These are phyloP conservation scores for Rhodosporidiobolus odoratus DNA, from an alignment of 768 basidiomycete species.

Conservation along the genomic window DNA sequence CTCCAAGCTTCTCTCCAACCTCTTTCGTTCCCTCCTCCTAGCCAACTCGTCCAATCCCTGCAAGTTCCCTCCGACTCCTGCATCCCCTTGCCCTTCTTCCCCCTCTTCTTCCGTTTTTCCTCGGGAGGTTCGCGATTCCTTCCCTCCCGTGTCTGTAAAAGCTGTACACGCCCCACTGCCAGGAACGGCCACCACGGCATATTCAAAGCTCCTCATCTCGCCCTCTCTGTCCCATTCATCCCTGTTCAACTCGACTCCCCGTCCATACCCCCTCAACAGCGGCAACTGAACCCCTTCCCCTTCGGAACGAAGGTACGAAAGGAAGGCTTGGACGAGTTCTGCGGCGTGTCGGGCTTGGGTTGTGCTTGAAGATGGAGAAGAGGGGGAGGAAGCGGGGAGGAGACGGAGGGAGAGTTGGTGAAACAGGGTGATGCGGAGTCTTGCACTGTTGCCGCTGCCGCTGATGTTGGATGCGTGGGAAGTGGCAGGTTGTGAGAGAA, in stretches of 20 bases:
- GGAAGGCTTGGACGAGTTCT: constrained; percentile 8
- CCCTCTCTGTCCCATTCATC: background rate
- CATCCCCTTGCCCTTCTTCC: constrained; percentile 48
- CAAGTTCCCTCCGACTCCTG: constrained; percentile 46
- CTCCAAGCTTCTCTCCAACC: constrained; percentile 56
- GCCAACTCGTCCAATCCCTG: constrained; percentile 23
- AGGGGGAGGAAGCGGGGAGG: background rate
- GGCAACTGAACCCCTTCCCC: constrained; percentile 5
- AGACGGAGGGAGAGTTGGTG: constrained; percentile 36
- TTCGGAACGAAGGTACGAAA: constrained; percentile 18
- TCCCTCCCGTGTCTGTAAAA: background rate
- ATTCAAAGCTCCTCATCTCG: constrained; percentile 20
- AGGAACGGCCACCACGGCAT: constrained; percentile 10
- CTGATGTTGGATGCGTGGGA: background rate
- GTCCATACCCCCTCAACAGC: constrained; percentile 6
- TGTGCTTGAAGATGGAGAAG: background rate
- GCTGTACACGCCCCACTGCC: no score
- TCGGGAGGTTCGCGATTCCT: background rate
- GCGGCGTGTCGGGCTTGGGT: constrained; percentile 2
- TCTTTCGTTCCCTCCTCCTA: constrained; percentile 51
- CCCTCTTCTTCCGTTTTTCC: background rate
- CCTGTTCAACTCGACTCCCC: constrained; percentile 11
- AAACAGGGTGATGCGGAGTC: constrained; percentile 33
- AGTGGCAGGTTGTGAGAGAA: background rate
- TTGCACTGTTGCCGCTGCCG: background rate